Percentiles rank a stretch among this genome's conserved stretches.
phyloP scores from a whole-genome alignment of 345 rosid species.

The Arabis hirsuta region DNA sequence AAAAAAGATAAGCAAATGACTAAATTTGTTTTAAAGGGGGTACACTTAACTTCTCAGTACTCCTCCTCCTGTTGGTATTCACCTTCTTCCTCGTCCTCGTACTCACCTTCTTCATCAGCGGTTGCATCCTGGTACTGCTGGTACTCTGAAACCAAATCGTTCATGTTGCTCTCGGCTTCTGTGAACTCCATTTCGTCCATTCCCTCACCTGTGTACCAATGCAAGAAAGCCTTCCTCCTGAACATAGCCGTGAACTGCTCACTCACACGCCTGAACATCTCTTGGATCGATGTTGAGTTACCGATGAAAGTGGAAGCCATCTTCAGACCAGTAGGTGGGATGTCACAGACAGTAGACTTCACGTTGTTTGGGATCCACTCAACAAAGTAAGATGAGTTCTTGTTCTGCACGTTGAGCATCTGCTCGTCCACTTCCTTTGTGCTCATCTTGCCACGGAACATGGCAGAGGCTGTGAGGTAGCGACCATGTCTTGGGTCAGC shows the following conservation, averaged over 20 bases:
- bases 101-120: constrained; percentile 63
- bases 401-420: constrained; percentile 90
- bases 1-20: constrained; percentile 10
- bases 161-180: constrained; percentile 92
- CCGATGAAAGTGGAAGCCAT: constrained; percentile 86
- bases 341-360: constrained; percentile 78
- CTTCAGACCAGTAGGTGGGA: constrained; percentile 71
- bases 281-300: constrained; percentile 66
- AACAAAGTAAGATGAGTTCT: constrained; percentile 88
- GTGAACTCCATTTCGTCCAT: constrained; percentile 99
- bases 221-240: constrained; percentile 47
- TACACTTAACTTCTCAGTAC: constrained; percentile 38
- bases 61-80: constrained; percentile 41
- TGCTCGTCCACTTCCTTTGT: constrained; percentile 93
- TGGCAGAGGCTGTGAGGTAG: constrained; percentile 86
- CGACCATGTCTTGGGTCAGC: constrained; percentile 90
- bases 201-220: constrained; percentile 95
- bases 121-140: constrained; percentile 88
- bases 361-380: constrained; percentile 62
- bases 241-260: constrained; percentile 47
- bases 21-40: not conserved
- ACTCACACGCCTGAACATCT: constrained; percentile 45
- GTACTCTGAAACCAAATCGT: constrained; percentile 87
- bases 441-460: constrained; percentile 94
- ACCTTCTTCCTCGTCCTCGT: constrained; percentile 61